Base-by-base conservation (phyloP, 257 asterid species). In the Solanum virginianum region DNA sequence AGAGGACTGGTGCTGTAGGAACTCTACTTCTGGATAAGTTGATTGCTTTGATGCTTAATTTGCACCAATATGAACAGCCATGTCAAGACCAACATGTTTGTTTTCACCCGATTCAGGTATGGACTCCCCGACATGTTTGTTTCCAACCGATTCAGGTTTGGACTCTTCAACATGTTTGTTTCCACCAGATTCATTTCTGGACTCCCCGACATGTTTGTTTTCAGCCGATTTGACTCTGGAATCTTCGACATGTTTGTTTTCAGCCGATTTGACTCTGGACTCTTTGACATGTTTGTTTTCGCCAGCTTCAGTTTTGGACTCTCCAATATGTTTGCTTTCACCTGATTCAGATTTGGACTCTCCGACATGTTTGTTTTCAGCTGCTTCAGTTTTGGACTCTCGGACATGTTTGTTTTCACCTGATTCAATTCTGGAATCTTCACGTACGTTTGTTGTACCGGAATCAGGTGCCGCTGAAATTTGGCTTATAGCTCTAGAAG, bases 61-160 rank as follows among this genome's bases (percentile, higher is more conserved):
- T 85, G 97, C 93, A 80, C 92, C 89, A 45, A 91, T 90, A 86
- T 90, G 93, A 85, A 92, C 92, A 75, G 56, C 92, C 96, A 90
- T 87, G 55, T 94, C 98, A 81, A 88, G 85, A 10, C 84, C 85
- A 77, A 89, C 92, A 3, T 88, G 82, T 74, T 86, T 88, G 85
- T 86, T 92, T 80, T 93, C 95, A 88, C 87, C 92, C 10, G 91
- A 85, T 83, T 90, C 90, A 74, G 94, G 84, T 65, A 87, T 92
- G 2, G 93, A 75, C 74, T 1, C 39, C 24, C 36, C 63, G 5
- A 65, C 71, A 65, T 65, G 71, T 26, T 65, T 65, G 71, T 2
- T 63, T 63, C 6, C 71, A 45, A 57, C n/a, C 4, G 18, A 45
- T 72, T 72, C 59, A 45, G n/a, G 3, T 45, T 0, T 72, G 56